Conservation (phyloP, 495 filamentous ascomycete species). For the Xylaria telfairii region DNA sequence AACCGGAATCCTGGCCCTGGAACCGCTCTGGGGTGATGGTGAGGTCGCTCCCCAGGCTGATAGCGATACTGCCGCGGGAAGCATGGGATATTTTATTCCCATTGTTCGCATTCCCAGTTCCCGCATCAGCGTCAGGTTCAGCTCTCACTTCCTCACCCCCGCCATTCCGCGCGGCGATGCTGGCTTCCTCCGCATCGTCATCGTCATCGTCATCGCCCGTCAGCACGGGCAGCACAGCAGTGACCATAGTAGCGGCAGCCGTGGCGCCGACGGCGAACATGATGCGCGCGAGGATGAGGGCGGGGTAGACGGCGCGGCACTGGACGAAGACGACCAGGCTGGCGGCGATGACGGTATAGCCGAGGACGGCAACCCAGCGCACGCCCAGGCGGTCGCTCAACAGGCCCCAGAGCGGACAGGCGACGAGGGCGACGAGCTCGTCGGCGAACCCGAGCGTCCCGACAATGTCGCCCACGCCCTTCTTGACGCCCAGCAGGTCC, state of each 20-base stretch:
- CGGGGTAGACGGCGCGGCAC: conserved; percentile 85
- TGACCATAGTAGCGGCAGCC: conserved; percentile 95
- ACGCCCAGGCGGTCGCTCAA: conserved; percentile 90
- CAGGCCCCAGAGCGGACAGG: conserved; percentile 91
- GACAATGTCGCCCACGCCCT: conserved; percentile 84
- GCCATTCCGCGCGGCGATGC: not conserved
- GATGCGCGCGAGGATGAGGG: conserved; percentile 83
- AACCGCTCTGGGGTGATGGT: conserved; percentile 67
- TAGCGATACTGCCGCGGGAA: conserved; percentile 48
- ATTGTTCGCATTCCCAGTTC: not conserved
- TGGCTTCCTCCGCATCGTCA: conserved; percentile 30
- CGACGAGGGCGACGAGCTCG: conserved; percentile 87
- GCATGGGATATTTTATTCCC: not conserved
- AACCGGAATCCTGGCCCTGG: not conserved
- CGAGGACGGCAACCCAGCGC: conserved; percentile 75
- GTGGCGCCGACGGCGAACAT: conserved; percentile 90
- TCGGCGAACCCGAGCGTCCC: conserved; percentile 96
- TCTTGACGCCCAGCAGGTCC: conserved; percentile 77
- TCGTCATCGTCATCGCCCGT: conserved; percentile 55
- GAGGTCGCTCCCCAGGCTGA: conserved; percentile 65
- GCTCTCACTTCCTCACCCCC: conserved; percentile 19
- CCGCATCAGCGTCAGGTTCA: not conserved
- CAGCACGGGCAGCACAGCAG: conserved; percentile 88
- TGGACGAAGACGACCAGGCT: conserved; percentile 83
- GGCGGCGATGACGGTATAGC: conserved; percentile 79